Conservation (phyloP, 495 filamentous ascomycete species). For the Trichoderma asperelloides region DNA sequence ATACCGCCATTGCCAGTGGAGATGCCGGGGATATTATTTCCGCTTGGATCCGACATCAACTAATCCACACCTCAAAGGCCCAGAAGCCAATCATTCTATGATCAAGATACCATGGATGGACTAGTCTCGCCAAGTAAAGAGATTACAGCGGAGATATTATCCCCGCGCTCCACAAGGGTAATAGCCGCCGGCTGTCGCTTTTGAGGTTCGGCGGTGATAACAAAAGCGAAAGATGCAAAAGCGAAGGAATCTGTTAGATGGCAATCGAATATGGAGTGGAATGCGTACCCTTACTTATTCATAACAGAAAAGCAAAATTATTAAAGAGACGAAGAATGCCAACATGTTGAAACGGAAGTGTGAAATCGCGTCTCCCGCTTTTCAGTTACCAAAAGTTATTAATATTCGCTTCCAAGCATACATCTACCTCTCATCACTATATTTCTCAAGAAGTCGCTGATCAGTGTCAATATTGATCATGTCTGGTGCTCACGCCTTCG, state of each 20-base stretch:
- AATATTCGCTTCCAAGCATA: neutral
- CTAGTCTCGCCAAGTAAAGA: neutral
- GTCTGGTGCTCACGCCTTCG: neutral
- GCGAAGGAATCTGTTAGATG: neutral
- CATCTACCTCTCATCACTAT: neutral
- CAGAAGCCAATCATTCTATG: neutral
- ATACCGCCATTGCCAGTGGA: neutral
- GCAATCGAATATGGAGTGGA: no score
- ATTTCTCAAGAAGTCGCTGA: neutral
- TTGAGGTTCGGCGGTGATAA: neutral
- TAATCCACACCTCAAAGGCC: neutral
- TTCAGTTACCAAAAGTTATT: no score
- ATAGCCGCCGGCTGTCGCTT: neutral
- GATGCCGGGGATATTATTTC: conserved; percentile 8
- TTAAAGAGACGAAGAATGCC: no score
- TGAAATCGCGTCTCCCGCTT: no score
- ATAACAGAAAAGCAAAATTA: no score
- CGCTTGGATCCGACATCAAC: neutral
- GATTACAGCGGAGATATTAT: conserved; percentile 5
- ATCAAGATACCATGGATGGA: neutral
- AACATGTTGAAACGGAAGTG: no score
- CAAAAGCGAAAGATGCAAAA: neutral
- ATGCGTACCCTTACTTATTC: no score
- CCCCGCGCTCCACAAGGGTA: neutral
- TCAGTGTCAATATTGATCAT: neutral